A percentile compares a stretch with the other conserved stretches of the same genome.
Conservation (phyloP, 2,329 filamentous ascomycete species). For the Aschersonia sp. region DNA sequence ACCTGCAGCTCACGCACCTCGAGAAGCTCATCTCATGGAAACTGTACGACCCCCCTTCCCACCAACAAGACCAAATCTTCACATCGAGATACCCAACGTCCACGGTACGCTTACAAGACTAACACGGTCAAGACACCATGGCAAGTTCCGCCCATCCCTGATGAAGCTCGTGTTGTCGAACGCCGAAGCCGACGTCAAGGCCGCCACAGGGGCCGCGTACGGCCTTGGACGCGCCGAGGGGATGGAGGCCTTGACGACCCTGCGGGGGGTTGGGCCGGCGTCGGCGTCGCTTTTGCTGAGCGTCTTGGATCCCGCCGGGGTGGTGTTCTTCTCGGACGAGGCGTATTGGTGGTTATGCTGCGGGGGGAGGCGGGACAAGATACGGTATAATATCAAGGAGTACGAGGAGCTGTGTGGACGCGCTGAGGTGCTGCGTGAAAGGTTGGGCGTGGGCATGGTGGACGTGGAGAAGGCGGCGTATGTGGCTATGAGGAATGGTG, state of each 20-base stretch:
- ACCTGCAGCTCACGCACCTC: constrained; percentile 43
- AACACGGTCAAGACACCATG: constrained; percentile 32
- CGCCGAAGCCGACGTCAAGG: constrained; percentile 26
- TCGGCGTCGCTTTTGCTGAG: constrained; percentile 63
- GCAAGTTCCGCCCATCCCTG: constrained; percentile 46
- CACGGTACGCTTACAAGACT: neutral
- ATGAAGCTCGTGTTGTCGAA: constrained; percentile 51
- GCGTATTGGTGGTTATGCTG: constrained; percentile 56
- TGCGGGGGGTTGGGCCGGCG: constrained; percentile 68
- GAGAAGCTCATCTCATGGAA: constrained; percentile 56
- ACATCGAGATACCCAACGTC: neutral
- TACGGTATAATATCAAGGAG: constrained; percentile 59
- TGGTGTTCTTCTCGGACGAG: constrained; percentile 73
- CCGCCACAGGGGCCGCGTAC: constrained; percentile 33
- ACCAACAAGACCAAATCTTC: neutral
- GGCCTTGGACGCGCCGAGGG: constrained; percentile 15
- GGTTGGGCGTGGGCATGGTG: constrained; percentile 43
- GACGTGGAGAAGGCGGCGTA: constrained; percentile 60
- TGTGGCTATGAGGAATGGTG: constrained; percentile 39
- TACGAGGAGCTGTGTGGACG: constrained; percentile 41
- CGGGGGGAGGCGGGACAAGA: constrained; percentile 29
- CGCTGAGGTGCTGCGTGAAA: constrained; percentile 26
- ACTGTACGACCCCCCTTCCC: constrained; percentile 32
- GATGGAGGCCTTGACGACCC: constrained; percentile 37
- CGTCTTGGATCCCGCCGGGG: constrained; percentile 40